Evolutionary conservation across 2,329 filamentous ascomycete species (phyloP).

Genomic region (Fusarium ramigenum): DNA sequence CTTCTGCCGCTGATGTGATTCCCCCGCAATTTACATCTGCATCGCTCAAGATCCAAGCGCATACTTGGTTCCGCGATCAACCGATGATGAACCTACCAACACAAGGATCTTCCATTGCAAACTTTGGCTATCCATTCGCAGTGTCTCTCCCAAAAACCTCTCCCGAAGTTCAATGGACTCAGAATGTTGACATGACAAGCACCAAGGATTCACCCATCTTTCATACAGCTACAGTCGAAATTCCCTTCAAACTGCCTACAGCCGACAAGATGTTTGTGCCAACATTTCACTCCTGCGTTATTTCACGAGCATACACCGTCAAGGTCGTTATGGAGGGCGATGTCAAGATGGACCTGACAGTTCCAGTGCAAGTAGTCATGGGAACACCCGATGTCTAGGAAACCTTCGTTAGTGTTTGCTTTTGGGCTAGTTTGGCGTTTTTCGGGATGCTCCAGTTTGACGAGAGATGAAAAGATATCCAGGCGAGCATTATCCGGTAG

Average conservation of each 20-base stretch:
- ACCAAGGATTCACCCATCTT: constrained; percentile 23
- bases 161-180: constrained; percentile 19
- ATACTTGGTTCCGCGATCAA: constrained; percentile 38
- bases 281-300: constrained; percentile 26
- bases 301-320: constrained; percentile 24
- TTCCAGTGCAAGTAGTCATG: constrained; percentile 33
- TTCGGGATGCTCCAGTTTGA: constrained; percentile 1
- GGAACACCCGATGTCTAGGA: constrained; percentile 10
- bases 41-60: constrained; percentile 18
- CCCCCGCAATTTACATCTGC: constrained; percentile 26
- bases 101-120: constrained; percentile 10
- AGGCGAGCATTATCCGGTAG: constrained; percentile 17
- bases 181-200: constrained; percentile 22
- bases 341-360: constrained; percentile 28
- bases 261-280: constrained; percentile 32
- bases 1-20: constrained; percentile 11
- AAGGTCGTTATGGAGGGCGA: constrained; percentile 26
- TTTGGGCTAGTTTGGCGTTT: neutral
- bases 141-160: constrained; percentile 7
- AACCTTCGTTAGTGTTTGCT: neutral
- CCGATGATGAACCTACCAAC: constrained; percentile 32
- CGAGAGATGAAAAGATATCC: constrained; percentile 32
- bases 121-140: constrained; percentile 27
- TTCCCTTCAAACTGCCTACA: constrained; percentile 19
- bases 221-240: constrained; percentile 27